Conservation (phyloP, 192 early-diverging fungal species). For the Entomortierella lignicola region DNA sequence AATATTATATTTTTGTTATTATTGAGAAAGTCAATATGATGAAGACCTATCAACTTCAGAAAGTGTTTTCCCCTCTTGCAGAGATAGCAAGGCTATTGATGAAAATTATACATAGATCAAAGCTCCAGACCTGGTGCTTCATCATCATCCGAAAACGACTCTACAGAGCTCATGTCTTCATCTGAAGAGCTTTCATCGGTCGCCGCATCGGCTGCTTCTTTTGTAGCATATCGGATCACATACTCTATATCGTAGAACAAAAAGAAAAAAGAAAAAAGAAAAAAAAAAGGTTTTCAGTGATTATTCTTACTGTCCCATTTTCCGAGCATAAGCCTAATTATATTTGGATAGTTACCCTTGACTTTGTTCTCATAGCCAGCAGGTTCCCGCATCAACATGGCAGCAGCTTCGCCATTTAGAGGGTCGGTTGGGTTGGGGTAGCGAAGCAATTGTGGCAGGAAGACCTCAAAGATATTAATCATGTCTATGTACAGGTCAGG, state of each 20-base stretch:
- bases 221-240: slow-evolving; percentile 83
- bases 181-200: slow-evolving; percentile 70
- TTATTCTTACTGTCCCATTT: too few relatives aligned
- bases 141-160: slow-evolving; percentile 82
- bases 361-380: slow-evolving; percentile 92
- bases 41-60: not conserved
- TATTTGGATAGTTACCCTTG: slow-evolving; percentile 87
- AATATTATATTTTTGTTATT: not conserved
- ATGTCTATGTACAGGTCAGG: too few relatives aligned
- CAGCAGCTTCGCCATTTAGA: slow-evolving; percentile 98
- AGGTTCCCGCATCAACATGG: slow-evolving; percentile 95
- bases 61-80: not conserved
- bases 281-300: too few relatives aligned
- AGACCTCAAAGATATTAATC: slow-evolving; percentile 99
- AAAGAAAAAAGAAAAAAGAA: too few relatives aligned
- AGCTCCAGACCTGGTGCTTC: slow-evolving; percentile 87
- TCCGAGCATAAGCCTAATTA: too few relatives aligned
- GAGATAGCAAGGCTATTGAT: too few relatives aligned
- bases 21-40: not conserved
- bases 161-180: slow-evolving; percentile 87
- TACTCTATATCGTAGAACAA: slow-evolving; percentile 76
- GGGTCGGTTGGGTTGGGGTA: slow-evolving; percentile 99
- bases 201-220: slow-evolving; percentile 86
- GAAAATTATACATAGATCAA: slow-evolving; percentile 42
- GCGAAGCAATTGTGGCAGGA: slow-evolving; percentile 95